Evolutionary conservation across 2,329 filamentous ascomycete species (phyloP), one percentile per base, ranked within the genome.

Genomic region (Colletotrichum sp.): DNA sequence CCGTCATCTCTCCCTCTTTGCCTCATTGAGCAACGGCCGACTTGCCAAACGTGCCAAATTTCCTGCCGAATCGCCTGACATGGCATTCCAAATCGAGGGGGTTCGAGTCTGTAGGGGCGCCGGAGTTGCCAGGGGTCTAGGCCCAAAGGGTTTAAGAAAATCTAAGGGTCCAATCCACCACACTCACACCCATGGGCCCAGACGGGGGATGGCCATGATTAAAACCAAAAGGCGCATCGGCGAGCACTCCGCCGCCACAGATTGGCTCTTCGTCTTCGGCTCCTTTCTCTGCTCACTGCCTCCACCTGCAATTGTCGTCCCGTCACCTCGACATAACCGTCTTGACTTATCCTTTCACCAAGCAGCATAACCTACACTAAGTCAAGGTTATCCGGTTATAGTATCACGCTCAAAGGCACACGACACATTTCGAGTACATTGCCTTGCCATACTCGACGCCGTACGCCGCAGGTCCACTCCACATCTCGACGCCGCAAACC

Each of bases 101-200:
- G 34, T 7, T 15, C 21, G n/a, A 32, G 15, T 32, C 18, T 52
- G 15, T 67, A 68, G 66, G 66, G 66, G 32, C 34, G 26, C 26
- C 28, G 48, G 68, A 36, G 32, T 26, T 32, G n/a, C n/a, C 30
- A 26, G 52, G 61, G 39, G 63, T 55, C 63, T 55, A 63, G 63
- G 21, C 73, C 63, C 39, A 32, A 34, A 63, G 39, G 48, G 63
- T 48, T 67, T 26, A 39, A 60, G 32, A 65, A 75, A 64, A 64
- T 72, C 57, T 75, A 63, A 75, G 73, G 73, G 73, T 75, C 73
- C 69, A 72, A 64, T 64, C 43, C 39, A 39, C 69, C 73, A 48
- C 43, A 48, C 10, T 48, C 43, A 13, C n/a, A 48, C 43, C n/a
- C 43, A 63, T 32, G 66, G 32, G 43, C 21, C 63, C 18, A 34